Evolutionary conservation across 2,329 filamentous ascomycete species (phyloP).

Genomic region (Periconia sp.): DNA sequence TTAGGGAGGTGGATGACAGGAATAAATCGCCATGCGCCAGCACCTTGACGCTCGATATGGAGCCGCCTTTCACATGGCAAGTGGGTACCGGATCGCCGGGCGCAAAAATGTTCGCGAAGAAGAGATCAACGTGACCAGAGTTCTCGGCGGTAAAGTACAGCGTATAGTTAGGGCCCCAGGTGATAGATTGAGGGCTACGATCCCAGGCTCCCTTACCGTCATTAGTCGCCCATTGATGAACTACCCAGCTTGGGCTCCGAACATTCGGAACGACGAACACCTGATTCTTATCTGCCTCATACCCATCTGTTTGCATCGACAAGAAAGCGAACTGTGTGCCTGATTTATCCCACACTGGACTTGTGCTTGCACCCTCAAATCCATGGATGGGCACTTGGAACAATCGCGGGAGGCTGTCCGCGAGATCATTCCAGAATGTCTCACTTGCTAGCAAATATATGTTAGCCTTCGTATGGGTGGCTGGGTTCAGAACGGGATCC

Average conservation of each 20-base stretch:
- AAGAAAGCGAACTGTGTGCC: slow-evolving; percentile 76
- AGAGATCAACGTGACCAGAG: slow-evolving; percentile 67
- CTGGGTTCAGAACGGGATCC: slow-evolving; percentile 72
- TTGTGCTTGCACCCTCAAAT: slow-evolving; percentile 68
- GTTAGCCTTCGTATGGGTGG: slow-evolving; percentile 80
- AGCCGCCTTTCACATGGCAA: slow-evolving; percentile 41
- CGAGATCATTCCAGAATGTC: slow-evolving; percentile 56
- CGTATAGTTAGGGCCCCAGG: slow-evolving; percentile 60
- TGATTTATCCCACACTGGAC: slow-evolving; percentile 75
- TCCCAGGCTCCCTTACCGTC: slow-evolving; percentile 69
- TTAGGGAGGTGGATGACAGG: slow-evolving; percentile 69
- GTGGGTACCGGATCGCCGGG: slow-evolving; percentile 24
- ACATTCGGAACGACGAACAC: slow-evolving; percentile 70
- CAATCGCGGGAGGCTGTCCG: slow-evolving; percentile 38
- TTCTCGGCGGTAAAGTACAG: slow-evolving; percentile 79
- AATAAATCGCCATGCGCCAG: slow-evolving; percentile 63
- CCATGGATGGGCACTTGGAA: slow-evolving; percentile 62
- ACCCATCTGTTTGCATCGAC: slow-evolving; percentile 76
- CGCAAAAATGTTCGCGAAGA: slow-evolving; percentile 41
- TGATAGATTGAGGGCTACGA: slow-evolving; percentile 57
- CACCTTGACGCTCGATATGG: slow-evolving; percentile 54
- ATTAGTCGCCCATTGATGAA: slow-evolving; percentile 66
- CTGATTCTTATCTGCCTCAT: slow-evolving; percentile 80
- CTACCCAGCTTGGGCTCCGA: slow-evolving; percentile 61
- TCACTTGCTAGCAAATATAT: slow-evolving; percentile 74